Percentiles rank a stretch among this genome's conserved stretches.
These are phyloP conservation scores for Volvox carteri DNA, from an alignment of 163 green algal species.

Conservation along the genomic window DNA sequence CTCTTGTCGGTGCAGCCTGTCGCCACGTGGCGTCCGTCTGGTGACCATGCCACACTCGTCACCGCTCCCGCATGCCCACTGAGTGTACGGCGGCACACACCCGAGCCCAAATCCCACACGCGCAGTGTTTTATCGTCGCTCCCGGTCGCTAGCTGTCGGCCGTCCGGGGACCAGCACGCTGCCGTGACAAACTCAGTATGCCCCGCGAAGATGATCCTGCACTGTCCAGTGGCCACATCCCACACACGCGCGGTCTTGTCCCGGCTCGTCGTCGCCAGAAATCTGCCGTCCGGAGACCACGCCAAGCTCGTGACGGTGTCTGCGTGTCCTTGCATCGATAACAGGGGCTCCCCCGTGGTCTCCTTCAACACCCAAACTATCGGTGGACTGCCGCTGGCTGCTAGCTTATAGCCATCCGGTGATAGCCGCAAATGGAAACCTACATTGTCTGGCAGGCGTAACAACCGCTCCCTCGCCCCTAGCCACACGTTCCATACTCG, in stretches of 20 bases:
- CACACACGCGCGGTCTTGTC: slow-evolving; percentile 32
- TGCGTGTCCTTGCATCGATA: not conserved
- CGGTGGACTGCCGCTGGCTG: not conserved
- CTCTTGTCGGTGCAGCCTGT: not conserved
- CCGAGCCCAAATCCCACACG: not conserved
- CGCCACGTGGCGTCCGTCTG: slow-evolving; percentile 16
- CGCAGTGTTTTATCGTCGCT: not conserved
- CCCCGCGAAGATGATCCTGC: not conserved
- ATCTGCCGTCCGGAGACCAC: slow-evolving; percentile 3
- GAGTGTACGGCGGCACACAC: not conserved
- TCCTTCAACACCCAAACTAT: slow-evolving; percentile 4
- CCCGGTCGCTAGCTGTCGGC: not conserved
- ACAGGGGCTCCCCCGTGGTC: not conserved
- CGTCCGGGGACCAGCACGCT: not conserved
- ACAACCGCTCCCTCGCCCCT: not conserved
- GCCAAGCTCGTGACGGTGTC: not conserved
- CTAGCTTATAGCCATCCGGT: slow-evolving; percentile 13
- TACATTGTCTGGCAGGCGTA: not conserved
- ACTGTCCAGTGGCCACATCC: slow-evolving; percentile 3
- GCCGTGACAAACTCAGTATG: not conserved
- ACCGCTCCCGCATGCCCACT: not conserved
- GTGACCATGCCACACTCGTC: not conserved
- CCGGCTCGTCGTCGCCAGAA: not conserved
- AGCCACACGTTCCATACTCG: slow-evolving; percentile 8
- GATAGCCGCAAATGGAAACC: not conserved